Percentiles rank a stretch among this genome's conserved stretches.
Evolutionary conservation across 1,284 basidiomycete species (phyloP).

Genomic region (Exsudoporus floridanus): DNA sequence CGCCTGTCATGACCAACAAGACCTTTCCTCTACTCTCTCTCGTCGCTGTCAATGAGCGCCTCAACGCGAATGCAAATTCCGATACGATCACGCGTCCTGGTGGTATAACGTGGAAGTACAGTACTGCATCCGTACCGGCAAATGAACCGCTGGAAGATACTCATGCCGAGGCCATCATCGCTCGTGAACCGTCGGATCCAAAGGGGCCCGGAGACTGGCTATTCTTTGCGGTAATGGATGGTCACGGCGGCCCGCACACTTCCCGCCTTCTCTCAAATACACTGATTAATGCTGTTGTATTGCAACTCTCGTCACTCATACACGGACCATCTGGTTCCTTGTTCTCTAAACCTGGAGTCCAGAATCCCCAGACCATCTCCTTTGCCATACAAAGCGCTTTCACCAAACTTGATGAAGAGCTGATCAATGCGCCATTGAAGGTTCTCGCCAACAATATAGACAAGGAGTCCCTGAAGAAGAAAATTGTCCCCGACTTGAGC

Average conservation of each 20-base stretch:
- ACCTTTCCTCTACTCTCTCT: slow-evolving; percentile 59
- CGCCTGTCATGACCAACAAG: slow-evolving; percentile 50
- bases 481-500: slow-evolving; percentile 64
- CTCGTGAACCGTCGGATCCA: slow-evolving; percentile 56
- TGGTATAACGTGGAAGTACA: slow-evolving; percentile 67
- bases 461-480: slow-evolving; percentile 49
- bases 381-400: slow-evolving; percentile 79
- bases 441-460: slow-evolving; percentile 62
- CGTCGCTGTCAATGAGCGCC: slow-evolving; percentile 54
- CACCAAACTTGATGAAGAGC: slow-evolving; percentile 73
- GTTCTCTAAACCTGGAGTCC: slow-evolving; percentile 31
- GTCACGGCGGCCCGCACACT: slow-evolving; percentile 82
- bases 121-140: slow-evolving; percentile 76
- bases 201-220: slow-evolving; percentile 68
- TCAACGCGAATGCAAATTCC: slow-evolving; percentile 54
- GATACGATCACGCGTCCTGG: slow-evolving; percentile 48
- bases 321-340: slow-evolving; percentile 41
- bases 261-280: slow-evolving; percentile 82
- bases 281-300: slow-evolving; percentile 83
- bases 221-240: slow-evolving; percentile 91
- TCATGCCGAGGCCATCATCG: slow-evolving; percentile 69
- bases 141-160: slow-evolving; percentile 93
- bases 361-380: slow-evolving; percentile 63
- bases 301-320: slow-evolving; percentile 67
- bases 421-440: slow-evolving; percentile 75